These are phyloP conservation scores for Albatrellus ellisii DNA, from an alignment of 768 basidiomycete species.

Conservation along the genomic window DNA sequence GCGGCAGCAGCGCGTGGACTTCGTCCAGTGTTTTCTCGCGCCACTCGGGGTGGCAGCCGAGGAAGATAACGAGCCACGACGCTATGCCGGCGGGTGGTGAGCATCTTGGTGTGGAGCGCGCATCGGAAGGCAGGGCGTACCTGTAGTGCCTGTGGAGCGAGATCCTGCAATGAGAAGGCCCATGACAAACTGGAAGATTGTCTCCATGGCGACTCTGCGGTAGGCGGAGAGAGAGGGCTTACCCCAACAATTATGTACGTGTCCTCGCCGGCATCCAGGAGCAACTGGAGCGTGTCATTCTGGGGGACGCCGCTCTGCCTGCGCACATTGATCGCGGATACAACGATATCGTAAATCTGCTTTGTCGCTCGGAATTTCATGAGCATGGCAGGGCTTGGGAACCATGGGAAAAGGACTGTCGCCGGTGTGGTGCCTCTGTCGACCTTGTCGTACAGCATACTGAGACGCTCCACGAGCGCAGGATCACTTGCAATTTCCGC, in stretches of 20 bases:
- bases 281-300: constrained; percentile 62
- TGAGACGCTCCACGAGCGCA: constrained; percentile 44
- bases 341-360: constrained; percentile 60
- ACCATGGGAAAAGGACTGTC: constrained; percentile 63
- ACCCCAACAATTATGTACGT: constrained; percentile 58
- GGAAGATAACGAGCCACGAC: constrained; percentile 64
- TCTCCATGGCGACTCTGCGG: constrained; percentile 8
- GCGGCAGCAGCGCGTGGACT: constrained; percentile 36
- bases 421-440: constrained; percentile 62
- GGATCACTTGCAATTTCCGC: constrained; percentile 60
- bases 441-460: constrained; percentile 50
- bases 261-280: constrained; percentile 60
- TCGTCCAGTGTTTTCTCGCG: constrained; percentile 45
- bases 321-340: constrained; percentile 40
- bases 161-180: constrained; percentile 72
- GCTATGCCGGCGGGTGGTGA: constrained; percentile 24
- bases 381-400: constrained; percentile 62
- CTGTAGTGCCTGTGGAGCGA: constrained; percentile 65
- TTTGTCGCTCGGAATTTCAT: constrained; percentile 62
- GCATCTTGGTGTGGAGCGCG: too few relatives aligned
- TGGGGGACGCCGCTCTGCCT: constrained; percentile 40
- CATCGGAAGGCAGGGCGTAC: too few relatives aligned
- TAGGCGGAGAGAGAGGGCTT: constrained; percentile 16
- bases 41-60: constrained; percentile 59
- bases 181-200: constrained; percentile 55